Evolutionary conservation across 768 basidiomycete genomes (phyloP).

Genomic region (Baorangia bicolor): DNA sequence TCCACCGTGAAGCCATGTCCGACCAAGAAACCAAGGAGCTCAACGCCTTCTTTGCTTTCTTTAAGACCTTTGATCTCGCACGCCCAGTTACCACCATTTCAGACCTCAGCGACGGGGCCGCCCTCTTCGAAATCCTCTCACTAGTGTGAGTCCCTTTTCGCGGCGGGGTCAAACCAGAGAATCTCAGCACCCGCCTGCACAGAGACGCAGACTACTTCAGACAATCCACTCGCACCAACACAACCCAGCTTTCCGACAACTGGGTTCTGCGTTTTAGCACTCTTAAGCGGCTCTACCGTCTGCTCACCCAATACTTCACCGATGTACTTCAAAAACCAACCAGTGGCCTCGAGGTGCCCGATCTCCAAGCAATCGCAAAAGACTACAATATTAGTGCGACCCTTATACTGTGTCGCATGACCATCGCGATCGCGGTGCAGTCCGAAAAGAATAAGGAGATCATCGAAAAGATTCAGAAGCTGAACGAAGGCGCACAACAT

Average conservation of each 20-base stretch:
- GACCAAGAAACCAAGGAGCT: constrained; percentile 59
- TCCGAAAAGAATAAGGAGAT: constrained; percentile 86
- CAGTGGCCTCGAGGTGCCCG: constrained; percentile 77
- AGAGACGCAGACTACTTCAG: constrained; percentile 84
- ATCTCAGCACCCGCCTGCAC: constrained; percentile 11
- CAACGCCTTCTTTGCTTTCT: constrained; percentile 80
- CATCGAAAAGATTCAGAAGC: constrained; percentile 82
- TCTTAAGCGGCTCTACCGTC: constrained; percentile 81
- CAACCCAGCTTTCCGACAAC: constrained; percentile 71
- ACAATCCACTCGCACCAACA: constrained; percentile 52
- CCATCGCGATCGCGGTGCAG: constrained; percentile 85
- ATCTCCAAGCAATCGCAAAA: constrained; percentile 84
- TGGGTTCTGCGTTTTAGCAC: constrained; percentile 86
- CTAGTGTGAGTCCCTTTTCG: constrained; percentile 56
- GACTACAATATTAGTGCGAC: constrained; percentile 64
- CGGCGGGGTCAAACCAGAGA: not conserved
- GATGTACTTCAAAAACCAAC: constrained; percentile 82
- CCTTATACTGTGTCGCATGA: constrained; percentile 73
- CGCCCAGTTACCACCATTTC: constrained; percentile 58
- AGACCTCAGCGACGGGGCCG: constrained; percentile 80
- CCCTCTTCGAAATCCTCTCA: constrained; percentile 72
- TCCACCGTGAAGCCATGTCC: constrained; percentile 27
- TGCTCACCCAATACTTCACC: constrained; percentile 86
- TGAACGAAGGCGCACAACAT: constrained; percentile 84
- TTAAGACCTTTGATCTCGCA: constrained; percentile 67